phyloP scores from a whole-genome alignment of 2,329 filamentous ascomycete genomes.

The Coniosporium tulheliwenetii region DNA sequence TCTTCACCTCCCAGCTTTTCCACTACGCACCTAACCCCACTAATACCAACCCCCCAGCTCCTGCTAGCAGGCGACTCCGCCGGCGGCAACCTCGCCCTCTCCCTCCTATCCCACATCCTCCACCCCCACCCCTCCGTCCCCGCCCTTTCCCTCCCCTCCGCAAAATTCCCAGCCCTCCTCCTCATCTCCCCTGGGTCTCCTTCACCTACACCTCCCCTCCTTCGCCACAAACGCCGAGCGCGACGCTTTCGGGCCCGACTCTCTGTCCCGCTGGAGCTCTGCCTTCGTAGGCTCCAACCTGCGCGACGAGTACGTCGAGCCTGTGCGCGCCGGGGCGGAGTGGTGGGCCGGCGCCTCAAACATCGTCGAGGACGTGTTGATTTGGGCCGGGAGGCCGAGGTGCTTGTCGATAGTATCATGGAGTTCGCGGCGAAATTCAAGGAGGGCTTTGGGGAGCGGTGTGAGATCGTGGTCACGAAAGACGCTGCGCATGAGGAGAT shows the following conservation, averaged over 20 bases:
- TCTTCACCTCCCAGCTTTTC: slow-evolving; percentile 5
- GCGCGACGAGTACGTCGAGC: slow-evolving; percentile 36
- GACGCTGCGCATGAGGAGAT: slow-evolving; percentile 25
- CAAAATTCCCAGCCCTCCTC: slow-evolving; percentile 21
- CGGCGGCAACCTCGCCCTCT: slow-evolving; percentile 31
- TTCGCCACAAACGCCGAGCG: slow-evolving; percentile 31
- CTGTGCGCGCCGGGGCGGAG: slow-evolving; percentile 28
- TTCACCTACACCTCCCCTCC: slow-evolving; percentile 28
- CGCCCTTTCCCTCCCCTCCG: slow-evolving; percentile 17
- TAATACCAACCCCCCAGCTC: neutral
- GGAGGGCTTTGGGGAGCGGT: slow-evolving; percentile 17
- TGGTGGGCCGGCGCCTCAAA: slow-evolving; percentile 38
- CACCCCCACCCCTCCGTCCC: slow-evolving; percentile 41
- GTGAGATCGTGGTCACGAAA: slow-evolving; percentile 19
- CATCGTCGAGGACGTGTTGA: slow-evolving; percentile 29
- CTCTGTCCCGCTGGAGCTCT: slow-evolving; percentile 28
- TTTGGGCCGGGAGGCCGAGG: slow-evolving; percentile 41
- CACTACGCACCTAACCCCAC: neutral
- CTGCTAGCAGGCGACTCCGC: slow-evolving; percentile 37
- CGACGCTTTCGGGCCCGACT: slow-evolving; percentile 30
- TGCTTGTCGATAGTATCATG: slow-evolving; percentile 39
- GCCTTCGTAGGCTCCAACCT: slow-evolving; percentile 28
- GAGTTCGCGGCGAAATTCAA: slow-evolving; percentile 33
- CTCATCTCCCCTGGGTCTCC: slow-evolving; percentile 42
- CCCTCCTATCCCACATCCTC: slow-evolving; percentile 32